Conservation (phyloP, 2,329 filamentous ascomycete genomes). For the Chrysoporthe deuterocubensis region DNA sequence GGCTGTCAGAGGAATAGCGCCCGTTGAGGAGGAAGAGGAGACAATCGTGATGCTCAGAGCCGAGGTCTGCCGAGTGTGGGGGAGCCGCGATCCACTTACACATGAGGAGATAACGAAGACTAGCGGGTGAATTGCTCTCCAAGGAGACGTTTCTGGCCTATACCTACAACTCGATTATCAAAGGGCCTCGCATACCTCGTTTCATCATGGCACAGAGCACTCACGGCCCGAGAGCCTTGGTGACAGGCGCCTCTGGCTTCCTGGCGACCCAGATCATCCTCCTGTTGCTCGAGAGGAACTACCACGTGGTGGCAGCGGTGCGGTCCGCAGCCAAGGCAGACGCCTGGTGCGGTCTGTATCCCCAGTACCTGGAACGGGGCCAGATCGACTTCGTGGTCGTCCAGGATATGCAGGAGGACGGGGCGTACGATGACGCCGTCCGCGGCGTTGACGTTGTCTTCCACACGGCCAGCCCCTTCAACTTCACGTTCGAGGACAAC, state of each 20-base stretch:
- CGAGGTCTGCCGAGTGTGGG: background rate
- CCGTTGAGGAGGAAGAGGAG: too few relatives aligned
- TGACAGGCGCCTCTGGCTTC: constrained; percentile 3
- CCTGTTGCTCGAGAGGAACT: constrained; percentile 1
- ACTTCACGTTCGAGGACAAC: constrained; percentile 10
- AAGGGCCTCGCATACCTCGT: background rate
- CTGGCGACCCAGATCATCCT: constrained; percentile 13
- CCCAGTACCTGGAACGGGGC: background rate
- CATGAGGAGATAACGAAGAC: background rate
- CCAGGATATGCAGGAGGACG: constrained; percentile 2
- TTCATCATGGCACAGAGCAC: background rate
- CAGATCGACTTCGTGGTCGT: constrained; percentile 3
- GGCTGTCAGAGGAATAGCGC: background rate
- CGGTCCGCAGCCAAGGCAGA: constrained; percentile 7
- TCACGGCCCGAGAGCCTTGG: background rate
- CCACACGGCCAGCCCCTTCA: constrained; percentile 10
- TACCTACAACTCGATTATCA: background rate
- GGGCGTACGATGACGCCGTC: constrained; percentile 8
- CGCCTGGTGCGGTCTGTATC: background rate
- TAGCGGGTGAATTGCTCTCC: background rate
- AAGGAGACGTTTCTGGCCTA: background rate
- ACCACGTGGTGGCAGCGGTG: constrained; percentile 4
- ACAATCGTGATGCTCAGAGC: background rate
- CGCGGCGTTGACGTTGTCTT: constrained; percentile 1
- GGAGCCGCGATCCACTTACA: background rate